Evolutionary conservation across 805 yeast species (phyloP).

Genomic region (Hanseniaspora hatyaiensis): DNA sequence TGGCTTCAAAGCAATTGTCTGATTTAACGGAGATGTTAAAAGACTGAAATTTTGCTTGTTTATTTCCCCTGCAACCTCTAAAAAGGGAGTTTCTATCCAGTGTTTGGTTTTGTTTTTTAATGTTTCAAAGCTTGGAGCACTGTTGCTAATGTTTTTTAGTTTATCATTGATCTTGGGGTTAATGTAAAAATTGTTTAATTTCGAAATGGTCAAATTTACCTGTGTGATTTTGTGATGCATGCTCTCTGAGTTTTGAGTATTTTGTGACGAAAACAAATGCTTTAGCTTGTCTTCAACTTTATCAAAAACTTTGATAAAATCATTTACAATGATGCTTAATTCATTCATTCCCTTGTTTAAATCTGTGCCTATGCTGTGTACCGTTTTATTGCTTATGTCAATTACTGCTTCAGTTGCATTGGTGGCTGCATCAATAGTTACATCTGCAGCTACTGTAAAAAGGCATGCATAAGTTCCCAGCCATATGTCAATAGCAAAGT

Average conservation of each 20-base stretch:
- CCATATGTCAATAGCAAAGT: conserved; percentile 58
- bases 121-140: conserved; percentile 54
- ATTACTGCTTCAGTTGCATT: conserved; percentile 60
- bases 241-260: neutral
- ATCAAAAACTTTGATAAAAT: conserved; percentile 44
- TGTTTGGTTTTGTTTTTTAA: conserved; percentile 49
- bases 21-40: conserved; percentile 29
- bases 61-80: conserved; percentile 34
- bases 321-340: conserved; percentile 46
- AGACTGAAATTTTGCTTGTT: conserved; percentile 16
- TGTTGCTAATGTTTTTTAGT: conserved; percentile 39
- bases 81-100: conserved; percentile 51
- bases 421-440: conserved; percentile 59
- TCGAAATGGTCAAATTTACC: conserved; percentile 47
- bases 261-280: no score
- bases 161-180: conserved; percentile 52
- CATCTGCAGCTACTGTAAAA: conserved; percentile 58
- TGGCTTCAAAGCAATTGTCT: neutral
- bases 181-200: conserved; percentile 48
- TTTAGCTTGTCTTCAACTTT: conserved; percentile 42
- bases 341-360: conserved; percentile 56
- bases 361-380: conserved; percentile 43
- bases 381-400: conserved; percentile 47
- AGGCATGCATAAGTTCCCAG: conserved; percentile 84
- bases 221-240: conserved; percentile 28